A percentile compares a stretch with the other conserved stretches of the same genome.
phyloP scores from a whole-genome alignment of 2,329 filamentous ascomycete genomes.

The Lasiodiplodia theobromae region DNA sequence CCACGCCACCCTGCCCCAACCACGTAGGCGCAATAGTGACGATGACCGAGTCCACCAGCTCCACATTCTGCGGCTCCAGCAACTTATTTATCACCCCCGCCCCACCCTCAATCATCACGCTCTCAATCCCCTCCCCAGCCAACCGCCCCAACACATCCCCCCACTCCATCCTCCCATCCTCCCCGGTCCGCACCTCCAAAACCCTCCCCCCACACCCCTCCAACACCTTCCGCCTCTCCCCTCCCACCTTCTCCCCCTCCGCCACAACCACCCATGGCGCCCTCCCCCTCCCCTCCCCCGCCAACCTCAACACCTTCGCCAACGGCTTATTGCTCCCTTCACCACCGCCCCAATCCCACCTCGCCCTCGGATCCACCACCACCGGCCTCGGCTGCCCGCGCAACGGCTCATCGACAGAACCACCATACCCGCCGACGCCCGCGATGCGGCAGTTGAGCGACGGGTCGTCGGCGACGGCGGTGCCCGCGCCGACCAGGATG shows the following conservation, averaged over 20 bases:
- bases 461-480: slow-evolving; percentile 84
- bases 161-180: slow-evolving; percentile 61
- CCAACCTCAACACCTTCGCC: slow-evolving; percentile 70
- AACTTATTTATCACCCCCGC: slow-evolving; percentile 82
- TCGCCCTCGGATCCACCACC: slow-evolving; percentile 78
- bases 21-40: slow-evolving; percentile 90
- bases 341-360: slow-evolving; percentile 69
- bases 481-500: slow-evolving; percentile 85
- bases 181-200: slow-evolving; percentile 45
- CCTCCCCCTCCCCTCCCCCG: slow-evolving; percentile 69
- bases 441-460: slow-evolving; percentile 81
- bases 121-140: slow-evolving; percentile 67
- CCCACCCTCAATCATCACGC: slow-evolving; percentile 93
- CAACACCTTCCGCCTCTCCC: slow-evolving; percentile 36
- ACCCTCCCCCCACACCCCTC: slow-evolving; percentile 39
- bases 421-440: slow-evolving; percentile 64
- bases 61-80: slow-evolving; percentile 66
- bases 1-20: slow-evolving; percentile 83
- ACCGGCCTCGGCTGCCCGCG: slow-evolving; percentile 78
- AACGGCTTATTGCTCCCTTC: slow-evolving; percentile 51
- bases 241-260: slow-evolving; percentile 35
- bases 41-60: slow-evolving; percentile 78
- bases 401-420: slow-evolving; percentile 51
- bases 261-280: slow-evolving; percentile 72
- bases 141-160: slow-evolving; percentile 66